Conservation (phyloP, 352 stramenopile genomes). For the Elongisporangium undulatum region DNA sequence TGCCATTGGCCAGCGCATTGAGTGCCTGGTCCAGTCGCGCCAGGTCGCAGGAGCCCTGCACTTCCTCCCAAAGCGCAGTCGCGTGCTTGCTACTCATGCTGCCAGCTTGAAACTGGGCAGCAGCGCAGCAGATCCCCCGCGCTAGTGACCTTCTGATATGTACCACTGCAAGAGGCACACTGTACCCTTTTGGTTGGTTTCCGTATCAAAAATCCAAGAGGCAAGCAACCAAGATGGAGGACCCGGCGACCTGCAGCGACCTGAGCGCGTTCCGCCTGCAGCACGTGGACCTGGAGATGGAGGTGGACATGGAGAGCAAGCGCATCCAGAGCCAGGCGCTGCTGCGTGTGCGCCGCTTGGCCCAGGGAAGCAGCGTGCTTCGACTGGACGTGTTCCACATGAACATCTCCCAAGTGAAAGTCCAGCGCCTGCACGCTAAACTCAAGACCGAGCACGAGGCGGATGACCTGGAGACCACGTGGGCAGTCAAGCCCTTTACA, state of each 20-base stretch:
- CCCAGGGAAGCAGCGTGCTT: slow-evolving; percentile 9
- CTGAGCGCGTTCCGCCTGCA: slow-evolving; percentile 44
- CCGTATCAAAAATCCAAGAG: slow-evolving; percentile 2
- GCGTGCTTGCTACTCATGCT: slow-evolving; percentile 23
- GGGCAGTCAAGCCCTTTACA: slow-evolving; percentile 56
- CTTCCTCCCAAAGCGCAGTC: slow-evolving; percentile 57
- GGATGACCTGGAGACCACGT: slow-evolving; percentile 13
- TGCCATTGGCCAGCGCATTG: slow-evolving; percentile 2
- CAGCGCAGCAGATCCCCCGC: not conserved
- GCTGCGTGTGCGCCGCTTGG: slow-evolving; percentile 29
- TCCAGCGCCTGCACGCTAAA: slow-evolving; percentile 9
- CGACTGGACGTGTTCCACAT: slow-evolving; percentile 65
- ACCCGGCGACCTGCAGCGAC: slow-evolving; percentile 61
- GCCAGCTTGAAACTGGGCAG: not conserved
- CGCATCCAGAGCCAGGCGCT: slow-evolving; percentile 24
- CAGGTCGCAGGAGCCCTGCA: slow-evolving; percentile 52
- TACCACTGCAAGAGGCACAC: not conserved
- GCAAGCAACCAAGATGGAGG: slow-evolving; percentile 11
- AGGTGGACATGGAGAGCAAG: slow-evolving; percentile 34
- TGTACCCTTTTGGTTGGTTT: not conserved
- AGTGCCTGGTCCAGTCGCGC: slow-evolving; percentile 33
- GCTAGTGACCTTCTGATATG: not conserved
- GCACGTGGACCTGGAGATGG: slow-evolving; percentile 44
- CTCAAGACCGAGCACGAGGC: slow-evolving; percentile 5
- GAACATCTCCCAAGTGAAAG: slow-evolving; percentile 37